Evolutionary conservation across 345 rosid genomes (phyloP).

Genomic region (Atalantia buxifolia): DNA sequence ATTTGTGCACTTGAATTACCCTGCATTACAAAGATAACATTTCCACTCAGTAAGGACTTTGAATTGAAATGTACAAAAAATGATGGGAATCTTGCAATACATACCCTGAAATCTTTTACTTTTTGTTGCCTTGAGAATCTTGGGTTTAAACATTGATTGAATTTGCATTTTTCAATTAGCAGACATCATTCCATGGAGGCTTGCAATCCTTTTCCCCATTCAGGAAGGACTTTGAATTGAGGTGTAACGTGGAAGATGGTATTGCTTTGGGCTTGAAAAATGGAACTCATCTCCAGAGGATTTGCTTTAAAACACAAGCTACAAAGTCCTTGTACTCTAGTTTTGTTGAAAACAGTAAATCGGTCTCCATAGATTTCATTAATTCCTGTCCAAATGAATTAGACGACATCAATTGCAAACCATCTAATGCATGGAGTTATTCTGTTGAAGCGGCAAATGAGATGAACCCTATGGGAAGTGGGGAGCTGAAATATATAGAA

Average conservation of each 20-base stretch:
- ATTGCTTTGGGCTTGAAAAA: slow-evolving; percentile 32
- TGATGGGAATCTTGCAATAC: background rate
- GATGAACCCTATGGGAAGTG: slow-evolving; percentile 14
- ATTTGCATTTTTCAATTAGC: slow-evolving; percentile 18
- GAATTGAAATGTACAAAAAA: background rate
- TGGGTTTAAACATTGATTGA: background rate
- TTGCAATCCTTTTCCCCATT: slow-evolving; percentile 35
- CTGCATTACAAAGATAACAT: background rate
- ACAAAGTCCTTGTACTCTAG: slow-evolving; percentile 36
- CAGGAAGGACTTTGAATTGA: slow-evolving; percentile 42
- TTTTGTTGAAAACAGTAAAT: slow-evolving; percentile 32
- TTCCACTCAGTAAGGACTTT: background rate
- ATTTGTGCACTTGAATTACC: background rate
- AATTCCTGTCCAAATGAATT: slow-evolving; percentile 31
- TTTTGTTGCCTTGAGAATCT: background rate
- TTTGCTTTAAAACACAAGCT: slow-evolving; percentile 45
- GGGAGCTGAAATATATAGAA: slow-evolving; percentile 45
- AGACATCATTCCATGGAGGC: slow-evolving; percentile 54
- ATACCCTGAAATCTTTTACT: background rate
- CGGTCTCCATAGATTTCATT: slow-evolving; percentile 17
- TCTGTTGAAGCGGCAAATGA: slow-evolving; percentile 24
- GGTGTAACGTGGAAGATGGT: slow-evolving; percentile 40
- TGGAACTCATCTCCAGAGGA: slow-evolving; percentile 34
- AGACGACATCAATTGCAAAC: slow-evolving; percentile 27
- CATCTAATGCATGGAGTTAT: slow-evolving; percentile 39